Evolutionary conservation across 1,284 basidiomycete genomes (phyloP), one percentile per base, ranked within the genome.

Genomic region (Exobasidium cylindrosporum): DNA sequence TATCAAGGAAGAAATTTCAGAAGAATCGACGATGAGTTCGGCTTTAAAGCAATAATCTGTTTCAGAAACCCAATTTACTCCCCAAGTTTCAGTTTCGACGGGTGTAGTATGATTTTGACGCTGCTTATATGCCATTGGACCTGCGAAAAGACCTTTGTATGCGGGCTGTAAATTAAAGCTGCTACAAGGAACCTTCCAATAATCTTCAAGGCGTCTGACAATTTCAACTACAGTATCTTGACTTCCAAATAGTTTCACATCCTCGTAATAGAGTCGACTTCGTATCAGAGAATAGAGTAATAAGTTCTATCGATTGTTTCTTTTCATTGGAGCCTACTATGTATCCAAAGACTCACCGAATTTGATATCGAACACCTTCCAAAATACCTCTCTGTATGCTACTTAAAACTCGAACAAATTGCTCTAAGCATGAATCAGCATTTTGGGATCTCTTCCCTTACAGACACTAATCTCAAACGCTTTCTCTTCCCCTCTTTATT

Each of bases 141-240:
- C 47, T 14, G 47, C 47, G 26, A 50, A 21, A 2, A 50, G 26
- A 13, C 47, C 47, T 50, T 50, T 50, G 21, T 21, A 28, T 24
- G 21, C 26, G n/a, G n/a, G 5, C 26, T 21, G 26, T 2, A 50
- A 24, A 26, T 50, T 50, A 24, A 50, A 50, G n/a, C 21, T 28
- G 26, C 47, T 50, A 24, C 21, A 50, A 5, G n/a, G 47, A 50
- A 50, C 47, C 3, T 28, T 28, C 47, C 47, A 50, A 50, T 24
- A 28, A 24, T 50, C 26, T 40, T 40, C 35, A 10, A 40, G 35
- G 7, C 17, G 7, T 7, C 17, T 7, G 17, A 40, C 35, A 17
- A 40, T 40, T 17, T 40, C 17, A 7, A 40, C 35, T 7, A 40
- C 35, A 7, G 35, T 40, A 7, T 40, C 35, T 40, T 40, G 35